Evolutionary conservation across 441 rosid species (phyloP).

Genomic region (Pelargonium exstipulatum): DNA sequence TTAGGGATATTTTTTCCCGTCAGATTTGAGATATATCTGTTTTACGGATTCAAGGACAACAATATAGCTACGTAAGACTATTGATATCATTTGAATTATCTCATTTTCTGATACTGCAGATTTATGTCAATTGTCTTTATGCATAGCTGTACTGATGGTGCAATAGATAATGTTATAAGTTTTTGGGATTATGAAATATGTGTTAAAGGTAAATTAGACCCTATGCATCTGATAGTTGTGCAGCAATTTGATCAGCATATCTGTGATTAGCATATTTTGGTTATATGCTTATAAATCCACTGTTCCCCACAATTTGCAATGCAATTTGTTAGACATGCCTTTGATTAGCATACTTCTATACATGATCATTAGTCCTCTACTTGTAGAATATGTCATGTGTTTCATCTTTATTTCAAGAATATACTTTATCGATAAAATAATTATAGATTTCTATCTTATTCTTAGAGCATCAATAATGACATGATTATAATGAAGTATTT

Average conservation of each 20-base stretch:
- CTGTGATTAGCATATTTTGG: not conserved
- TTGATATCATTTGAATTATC: conserved; percentile 17
- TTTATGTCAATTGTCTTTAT: conserved; percentile 28
- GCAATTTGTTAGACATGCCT: not conserved
- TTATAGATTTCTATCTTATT: not conserved
- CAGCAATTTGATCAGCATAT: not conserved
- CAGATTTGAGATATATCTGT: conserved; percentile 15
- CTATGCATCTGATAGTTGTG: not conserved
- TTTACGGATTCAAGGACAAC: conserved; percentile 25
- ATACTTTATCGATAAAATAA: not conserved
- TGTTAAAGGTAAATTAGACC: not conserved
- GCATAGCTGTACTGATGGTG: conserved; percentile 17
- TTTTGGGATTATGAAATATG: not conserved
- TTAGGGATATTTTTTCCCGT: conserved; percentile 14
- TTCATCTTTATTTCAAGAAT: not conserved
- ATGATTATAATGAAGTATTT: conserved; percentile 6
- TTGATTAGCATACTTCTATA: not conserved
- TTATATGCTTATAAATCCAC: not conserved
- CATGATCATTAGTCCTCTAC: not conserved
- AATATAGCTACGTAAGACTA: conserved; percentile 11
- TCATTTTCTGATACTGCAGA: conserved; percentile 8
- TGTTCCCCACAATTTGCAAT: not conserved
- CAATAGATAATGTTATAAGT: conserved; percentile 7
- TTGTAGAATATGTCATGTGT: not conserved
- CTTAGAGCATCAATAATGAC: not conserved